Evolutionary conservation across 305 asterid genomes (phyloP), one percentile per base, ranked within the genome.

Genomic region (Fraxinus angustifolia): DNA sequence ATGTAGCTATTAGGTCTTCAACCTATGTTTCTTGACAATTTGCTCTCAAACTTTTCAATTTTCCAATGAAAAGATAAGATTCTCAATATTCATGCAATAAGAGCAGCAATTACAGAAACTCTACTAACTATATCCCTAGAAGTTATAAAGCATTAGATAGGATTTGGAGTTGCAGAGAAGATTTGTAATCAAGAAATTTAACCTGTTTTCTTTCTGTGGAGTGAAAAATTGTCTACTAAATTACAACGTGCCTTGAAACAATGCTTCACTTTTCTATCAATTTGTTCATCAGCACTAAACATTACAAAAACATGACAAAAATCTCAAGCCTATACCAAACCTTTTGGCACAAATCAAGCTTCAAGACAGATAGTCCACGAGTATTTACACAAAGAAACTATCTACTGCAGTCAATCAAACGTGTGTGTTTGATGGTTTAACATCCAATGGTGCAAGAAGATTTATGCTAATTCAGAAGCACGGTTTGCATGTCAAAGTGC

Each of bases 331-430:
- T 17, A 53, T 35, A 21, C 75, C 81, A 65, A 38, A 14, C 19
- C 23, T 58, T 36, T 74, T 19, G 58, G 40, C 28, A 28, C 34
- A 34, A 28, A 72, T 50, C 23, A 45, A 42, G 77, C 73, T 33
- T n/a, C 53, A 48, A 33, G 81, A 73, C 76, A 14, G 17, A 67
- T 28, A 72, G 23, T 56, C 78, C 58, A 45, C 40, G 60, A 50
- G 78, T 85, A 88, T 87, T 82, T 89, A 80, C 91, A 89, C 58
- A 77, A 74, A 38, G 77, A 79, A 6, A 81, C 88, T 81, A 85
- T 75, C 76, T 73, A 82, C 56, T 80, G 71, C 62, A 35, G 79
- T 53, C 76, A 5, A 72, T 83, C 34, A 75, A 68, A 80, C 81
- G 83, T 65, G 58, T 73, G 70, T 74, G 8, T 73, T 84, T 33